Percentiles rank a stretch among this genome's conserved stretches.
phyloP scores from a whole-genome alignment of 345 rosid genomes.

The Arabis hirsuta region DNA sequence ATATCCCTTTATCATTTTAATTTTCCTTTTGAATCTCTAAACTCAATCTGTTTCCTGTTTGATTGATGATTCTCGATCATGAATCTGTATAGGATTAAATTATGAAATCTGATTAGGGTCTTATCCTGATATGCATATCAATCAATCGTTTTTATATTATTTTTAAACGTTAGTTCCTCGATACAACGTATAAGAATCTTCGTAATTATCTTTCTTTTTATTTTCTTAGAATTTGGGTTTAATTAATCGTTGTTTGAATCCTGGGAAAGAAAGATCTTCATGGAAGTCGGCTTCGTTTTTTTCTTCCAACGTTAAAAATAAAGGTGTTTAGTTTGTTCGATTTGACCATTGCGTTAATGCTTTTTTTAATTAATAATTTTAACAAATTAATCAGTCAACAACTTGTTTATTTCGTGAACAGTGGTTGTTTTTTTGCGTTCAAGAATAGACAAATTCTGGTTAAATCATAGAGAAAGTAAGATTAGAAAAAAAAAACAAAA shows the following conservation, averaged over 20 bases:
- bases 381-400: slow-evolving; percentile 28
- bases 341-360: slow-evolving; percentile 32
- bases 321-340: slow-evolving; percentile 31
- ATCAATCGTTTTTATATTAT: slow-evolving; percentile 8
- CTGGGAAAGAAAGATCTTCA: slow-evolving; percentile 8
- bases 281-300: slow-evolving; percentile 30
- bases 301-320: not conserved
- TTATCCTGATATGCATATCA: not conserved
- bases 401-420: slow-evolving; percentile 42
- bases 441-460: slow-evolving; percentile 27
- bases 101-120: slow-evolving; percentile 20
- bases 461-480: not conserved
- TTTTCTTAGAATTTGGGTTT: slow-evolving; percentile 21
- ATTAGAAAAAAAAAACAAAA: not conserved
- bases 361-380: not conserved
- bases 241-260: slow-evolving; percentile 18
- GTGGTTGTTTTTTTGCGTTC: slow-evolving; percentile 25
- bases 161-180: not conserved
- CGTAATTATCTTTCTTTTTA: not conserved
- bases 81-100: not conserved
- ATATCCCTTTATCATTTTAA: not conserved
- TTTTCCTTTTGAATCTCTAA: not conserved
- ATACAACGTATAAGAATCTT: slow-evolving; percentile 14
- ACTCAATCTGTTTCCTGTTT: slow-evolving; percentile 22
- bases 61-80: slow-evolving; percentile 24